Conservation (phyloP, 2,329 filamentous ascomycete genomes). For the Hortaea werneckii region DNA sequence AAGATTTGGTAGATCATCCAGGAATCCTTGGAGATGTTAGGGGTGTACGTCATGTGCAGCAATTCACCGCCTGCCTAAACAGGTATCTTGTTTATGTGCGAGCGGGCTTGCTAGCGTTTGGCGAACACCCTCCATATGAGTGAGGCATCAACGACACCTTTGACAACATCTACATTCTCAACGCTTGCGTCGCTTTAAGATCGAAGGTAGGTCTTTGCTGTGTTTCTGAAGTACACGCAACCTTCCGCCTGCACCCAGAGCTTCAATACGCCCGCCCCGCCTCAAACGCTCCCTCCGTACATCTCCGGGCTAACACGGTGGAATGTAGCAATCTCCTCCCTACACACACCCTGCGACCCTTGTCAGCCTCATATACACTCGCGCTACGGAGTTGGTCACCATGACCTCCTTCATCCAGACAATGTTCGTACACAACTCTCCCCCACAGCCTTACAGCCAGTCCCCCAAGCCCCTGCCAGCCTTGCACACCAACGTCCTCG, state of each 20-base stretch:
- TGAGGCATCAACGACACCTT: background rate
- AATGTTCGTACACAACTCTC: conserved; percentile 52
- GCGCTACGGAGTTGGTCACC: background rate
- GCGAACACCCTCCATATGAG: background rate
- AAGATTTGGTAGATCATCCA: no score
- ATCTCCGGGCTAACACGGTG: background rate
- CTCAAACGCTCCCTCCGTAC: background rate
- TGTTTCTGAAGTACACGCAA: background rate
- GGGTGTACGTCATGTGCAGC: no score
- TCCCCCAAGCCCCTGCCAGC: conserved; percentile 30
- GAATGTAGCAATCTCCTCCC: background rate
- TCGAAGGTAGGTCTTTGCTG: background rate
- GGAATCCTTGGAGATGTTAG: no score
- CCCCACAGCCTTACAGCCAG: conserved; percentile 25
- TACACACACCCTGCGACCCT: background rate
- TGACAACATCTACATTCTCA: background rate
- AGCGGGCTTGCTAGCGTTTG: background rate
- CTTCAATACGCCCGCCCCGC: background rate
- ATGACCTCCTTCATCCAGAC: conserved; percentile 77
- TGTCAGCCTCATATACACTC: background rate
- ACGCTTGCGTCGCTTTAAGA: background rate
- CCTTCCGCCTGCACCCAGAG: background rate
- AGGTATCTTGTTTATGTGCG: background rate
- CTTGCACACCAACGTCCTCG: conserved; percentile 32
- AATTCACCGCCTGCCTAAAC: background rate